These are phyloP conservation scores for Macrolepiota fuliginosa DNA, from an alignment of 768 basidiomycete species.

Conservation along the genomic window DNA sequence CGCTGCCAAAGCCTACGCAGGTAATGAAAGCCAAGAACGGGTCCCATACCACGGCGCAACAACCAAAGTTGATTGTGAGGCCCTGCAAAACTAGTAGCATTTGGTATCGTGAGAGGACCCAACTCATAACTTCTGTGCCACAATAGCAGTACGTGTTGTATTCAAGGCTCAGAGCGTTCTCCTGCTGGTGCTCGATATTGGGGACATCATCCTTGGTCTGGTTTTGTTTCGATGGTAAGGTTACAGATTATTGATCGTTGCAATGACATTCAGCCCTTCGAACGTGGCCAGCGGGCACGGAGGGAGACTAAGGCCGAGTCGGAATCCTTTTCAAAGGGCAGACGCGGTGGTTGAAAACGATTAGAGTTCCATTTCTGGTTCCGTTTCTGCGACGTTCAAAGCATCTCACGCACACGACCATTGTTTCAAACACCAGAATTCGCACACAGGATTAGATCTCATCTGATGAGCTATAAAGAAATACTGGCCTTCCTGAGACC, in stretches of 20 bases:
- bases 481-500: neutral
- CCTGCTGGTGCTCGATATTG: too few relatives aligned
- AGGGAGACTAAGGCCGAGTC: neutral
- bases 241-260: neutral
- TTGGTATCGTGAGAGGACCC: too few relatives aligned
- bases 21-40: neutral
- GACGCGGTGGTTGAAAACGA: too few relatives aligned
- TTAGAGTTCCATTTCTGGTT: neutral
- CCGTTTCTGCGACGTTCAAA: neutral
- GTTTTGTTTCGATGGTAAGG: neutral
- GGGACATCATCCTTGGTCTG: neutral
- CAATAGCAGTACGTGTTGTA: too few relatives aligned
- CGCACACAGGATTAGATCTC: neutral
- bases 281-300: neutral
- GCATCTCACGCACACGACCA: neutral
- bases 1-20: neutral
- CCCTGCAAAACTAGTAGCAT: too few relatives aligned
- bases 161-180: too few relatives aligned
- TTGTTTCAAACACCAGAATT: neutral
- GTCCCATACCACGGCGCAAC: neutral
- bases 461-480: neutral
- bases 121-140: too few relatives aligned
- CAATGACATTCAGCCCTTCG: neutral
- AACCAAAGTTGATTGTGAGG: too few relatives aligned
- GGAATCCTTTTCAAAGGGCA: neutral